Evolutionary conservation across 495 filamentous ascomycete genomes (phyloP).

Genomic region (Lasiosphaeria hispida): DNA sequence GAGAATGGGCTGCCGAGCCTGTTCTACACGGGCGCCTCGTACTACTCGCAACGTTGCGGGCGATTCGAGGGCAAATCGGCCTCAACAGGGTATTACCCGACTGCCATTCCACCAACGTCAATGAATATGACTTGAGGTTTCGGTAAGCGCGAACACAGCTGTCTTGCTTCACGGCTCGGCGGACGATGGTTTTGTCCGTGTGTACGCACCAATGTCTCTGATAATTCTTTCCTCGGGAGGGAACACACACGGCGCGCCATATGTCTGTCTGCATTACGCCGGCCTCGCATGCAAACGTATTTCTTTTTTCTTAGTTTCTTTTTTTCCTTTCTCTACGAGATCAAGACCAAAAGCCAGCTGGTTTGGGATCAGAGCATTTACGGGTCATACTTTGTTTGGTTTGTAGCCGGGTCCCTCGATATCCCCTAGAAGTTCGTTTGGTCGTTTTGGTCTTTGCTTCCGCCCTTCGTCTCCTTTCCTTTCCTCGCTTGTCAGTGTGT

Average conservation of each 20-base stretch:
- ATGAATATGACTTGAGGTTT: constrained; percentile 30
- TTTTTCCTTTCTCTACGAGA: neutral
- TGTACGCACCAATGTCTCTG: neutral
- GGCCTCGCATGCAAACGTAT: neutral
- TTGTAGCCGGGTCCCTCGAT: neutral
- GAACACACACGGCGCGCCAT: neutral
- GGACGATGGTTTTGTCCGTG: neutral
- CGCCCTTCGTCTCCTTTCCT: too few relatives aligned
- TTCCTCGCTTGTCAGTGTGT: too few relatives aligned
- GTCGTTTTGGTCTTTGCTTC: too few relatives aligned
- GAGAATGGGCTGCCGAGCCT: constrained; percentile 43
- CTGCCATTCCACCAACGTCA: constrained; percentile 31
- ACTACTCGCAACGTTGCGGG: constrained; percentile 37
- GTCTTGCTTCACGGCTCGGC: neutral
- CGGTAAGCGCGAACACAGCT: too few relatives aligned
- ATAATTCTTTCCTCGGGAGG: neutral
- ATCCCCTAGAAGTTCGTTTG: constrained; percentile 11
- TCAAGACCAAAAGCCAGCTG: constrained; percentile 4
- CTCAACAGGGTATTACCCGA: constrained; percentile 47
- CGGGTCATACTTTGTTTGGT: constrained; percentile 5
- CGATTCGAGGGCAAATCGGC: constrained; percentile 46
- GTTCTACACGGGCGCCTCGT: constrained; percentile 35
- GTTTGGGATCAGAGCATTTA: constrained; percentile 14
- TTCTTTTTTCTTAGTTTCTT: neutral
- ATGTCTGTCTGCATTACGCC: neutral